Conservation (phyloP, 2,329 filamentous ascomycete species). For the Ampelomyces quisqualis region DNA sequence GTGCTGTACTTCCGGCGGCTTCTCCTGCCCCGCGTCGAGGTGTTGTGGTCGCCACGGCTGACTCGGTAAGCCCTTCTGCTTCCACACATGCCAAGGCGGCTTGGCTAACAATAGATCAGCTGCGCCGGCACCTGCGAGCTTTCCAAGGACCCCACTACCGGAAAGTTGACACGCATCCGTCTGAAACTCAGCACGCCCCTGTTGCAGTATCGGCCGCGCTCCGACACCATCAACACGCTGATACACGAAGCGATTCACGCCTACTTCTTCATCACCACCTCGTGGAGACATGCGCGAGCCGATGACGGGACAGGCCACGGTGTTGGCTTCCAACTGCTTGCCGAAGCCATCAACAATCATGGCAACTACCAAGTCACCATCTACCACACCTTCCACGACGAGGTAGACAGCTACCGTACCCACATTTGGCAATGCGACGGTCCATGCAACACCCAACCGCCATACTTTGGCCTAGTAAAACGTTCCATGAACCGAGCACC, state of each 20-base stretch:
- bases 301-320: conserved; percentile 49
- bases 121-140: conserved; percentile 51
- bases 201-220: conserved; percentile 48
- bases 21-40: conserved; percentile 44
- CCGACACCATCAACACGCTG: conserved; percentile 48
- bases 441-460: conserved; percentile 41
- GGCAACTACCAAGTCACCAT: conserved; percentile 46
- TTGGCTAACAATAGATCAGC: conserved; percentile 19
- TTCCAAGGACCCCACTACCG: conserved; percentile 40
- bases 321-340: conserved; percentile 46
- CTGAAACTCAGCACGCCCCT: conserved; percentile 49
- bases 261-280: conserved; percentile 51
- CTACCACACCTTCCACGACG: conserved; percentile 50
- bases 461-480: conserved; percentile 50
- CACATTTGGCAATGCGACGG: conserved; percentile 51
- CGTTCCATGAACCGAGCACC: conserved; percentile 50
- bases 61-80: conserved; percentile 48
- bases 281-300: conserved; percentile 46
- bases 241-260: conserved; percentile 50
- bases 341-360: conserved; percentile 49
- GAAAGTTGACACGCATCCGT: conserved; percentile 44
- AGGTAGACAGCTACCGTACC: conserved; percentile 49
- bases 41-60: conserved; percentile 48
- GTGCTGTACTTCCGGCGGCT: conserved; percentile 47
- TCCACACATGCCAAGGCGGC: no score